Conservation (phyloP, 2,329 filamentous ascomycete species). For the Xylaria sp. region DNA sequence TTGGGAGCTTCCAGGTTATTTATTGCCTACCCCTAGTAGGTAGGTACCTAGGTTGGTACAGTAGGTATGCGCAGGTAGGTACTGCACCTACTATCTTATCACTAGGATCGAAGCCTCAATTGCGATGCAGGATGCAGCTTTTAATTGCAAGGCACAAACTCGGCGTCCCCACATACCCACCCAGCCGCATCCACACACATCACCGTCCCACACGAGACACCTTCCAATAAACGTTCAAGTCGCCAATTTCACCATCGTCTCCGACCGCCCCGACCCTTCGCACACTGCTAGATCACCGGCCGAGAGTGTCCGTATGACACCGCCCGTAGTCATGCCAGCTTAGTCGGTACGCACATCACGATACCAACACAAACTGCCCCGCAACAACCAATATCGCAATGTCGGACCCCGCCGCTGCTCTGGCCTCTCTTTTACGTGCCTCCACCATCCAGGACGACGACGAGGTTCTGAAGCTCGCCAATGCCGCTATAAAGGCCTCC, state of each 20-base stretch:
- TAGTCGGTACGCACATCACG: neutral
- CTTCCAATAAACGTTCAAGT: neutral
- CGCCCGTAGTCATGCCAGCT: constrained; percentile 19
- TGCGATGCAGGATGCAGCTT: neutral
- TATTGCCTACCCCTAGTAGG: too few species aligned
- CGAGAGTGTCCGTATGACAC: neutral
- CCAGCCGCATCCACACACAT: neutral
- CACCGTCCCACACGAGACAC: neutral
- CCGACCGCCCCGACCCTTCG: neutral
- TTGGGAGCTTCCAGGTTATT: too few species aligned
- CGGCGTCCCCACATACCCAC: neutral
- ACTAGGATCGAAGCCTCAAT: too few species aligned
- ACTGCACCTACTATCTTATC: too few species aligned
- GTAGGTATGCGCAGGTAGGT: too few species aligned
- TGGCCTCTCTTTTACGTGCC: constrained; percentile 60
- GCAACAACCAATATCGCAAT: constrained; percentile 25
- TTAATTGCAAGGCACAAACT: neutral
- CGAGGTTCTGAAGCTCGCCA: constrained; percentile 70
- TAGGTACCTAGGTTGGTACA: neutral
- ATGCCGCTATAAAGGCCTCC: constrained; percentile 65
- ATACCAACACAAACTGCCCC: too few species aligned
- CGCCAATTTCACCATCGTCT: neutral
- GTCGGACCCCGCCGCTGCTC: constrained; percentile 55
- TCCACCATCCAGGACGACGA: constrained; percentile 72
- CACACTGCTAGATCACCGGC: neutral